These are phyloP conservation scores for Graphiopsis chlorocephala DNA, from an alignment of 2,329 filamentous ascomycete species.

Conservation along the genomic window DNA sequence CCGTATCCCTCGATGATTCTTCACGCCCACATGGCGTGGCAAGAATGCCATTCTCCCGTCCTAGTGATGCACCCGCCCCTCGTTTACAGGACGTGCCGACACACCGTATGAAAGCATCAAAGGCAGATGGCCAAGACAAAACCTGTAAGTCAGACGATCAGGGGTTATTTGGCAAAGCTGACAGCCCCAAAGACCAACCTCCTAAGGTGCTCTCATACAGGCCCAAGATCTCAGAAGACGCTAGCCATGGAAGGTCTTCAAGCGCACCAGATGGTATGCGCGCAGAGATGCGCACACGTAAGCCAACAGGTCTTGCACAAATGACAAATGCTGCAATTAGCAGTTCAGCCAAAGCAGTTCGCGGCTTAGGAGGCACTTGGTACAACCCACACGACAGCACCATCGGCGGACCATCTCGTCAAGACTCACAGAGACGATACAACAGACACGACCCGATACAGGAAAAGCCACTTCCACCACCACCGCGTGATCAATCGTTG, in stretches of 20 bases:
- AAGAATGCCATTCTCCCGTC: background rate
- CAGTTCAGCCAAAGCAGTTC: background rate
- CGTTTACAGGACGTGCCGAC: constrained; percentile 3
- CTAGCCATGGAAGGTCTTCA: constrained; percentile 10
- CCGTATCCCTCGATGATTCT: constrained; percentile 8
- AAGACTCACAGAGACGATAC: background rate
- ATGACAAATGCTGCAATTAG: background rate
- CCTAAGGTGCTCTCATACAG: background rate
- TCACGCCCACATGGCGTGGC: background rate
- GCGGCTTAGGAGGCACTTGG: background rate
- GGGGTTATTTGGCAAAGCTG: background rate
- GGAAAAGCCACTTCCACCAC: constrained; percentile 10
- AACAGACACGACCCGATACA: background rate
- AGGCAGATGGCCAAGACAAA: background rate
- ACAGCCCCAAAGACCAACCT: background rate
- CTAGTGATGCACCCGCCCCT: constrained; percentile 4
- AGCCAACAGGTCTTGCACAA: background rate
- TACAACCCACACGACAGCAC: constrained; percentile 10
- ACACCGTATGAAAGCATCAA: background rate
- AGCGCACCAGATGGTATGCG: constrained; percentile 6
- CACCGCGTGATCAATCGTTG: background rate
- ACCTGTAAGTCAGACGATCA: background rate
- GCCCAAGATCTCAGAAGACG: constrained; percentile 7
- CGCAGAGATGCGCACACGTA: background rate
- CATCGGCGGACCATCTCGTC: background rate